Conservation (phyloP, 2,329 filamentous ascomycete genomes). For the Colletotrichum tamarilloi region DNA sequence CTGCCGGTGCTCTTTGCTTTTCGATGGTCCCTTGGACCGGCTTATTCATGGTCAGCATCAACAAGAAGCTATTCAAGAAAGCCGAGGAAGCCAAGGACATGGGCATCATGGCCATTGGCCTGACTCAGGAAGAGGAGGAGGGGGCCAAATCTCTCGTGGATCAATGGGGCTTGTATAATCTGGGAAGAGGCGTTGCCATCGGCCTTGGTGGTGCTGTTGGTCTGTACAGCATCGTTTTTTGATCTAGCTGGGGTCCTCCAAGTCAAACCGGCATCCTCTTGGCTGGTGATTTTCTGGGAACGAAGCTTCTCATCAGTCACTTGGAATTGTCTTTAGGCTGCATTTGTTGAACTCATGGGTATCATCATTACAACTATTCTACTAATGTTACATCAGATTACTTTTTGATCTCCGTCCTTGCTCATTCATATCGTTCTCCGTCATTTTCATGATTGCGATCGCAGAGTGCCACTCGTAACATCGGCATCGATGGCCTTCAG, state of each 20-base stretch:
- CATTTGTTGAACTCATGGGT: conserved; percentile 18
- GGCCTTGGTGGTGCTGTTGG: conserved; percentile 42
- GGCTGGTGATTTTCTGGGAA: neutral
- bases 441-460: conserved; percentile 5
- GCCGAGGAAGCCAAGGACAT: conserved; percentile 50
- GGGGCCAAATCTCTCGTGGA: conserved; percentile 64
- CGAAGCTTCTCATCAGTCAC: neutral
- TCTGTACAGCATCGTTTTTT: conserved; percentile 41
- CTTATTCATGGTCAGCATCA: conserved; percentile 57
- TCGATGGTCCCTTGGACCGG: conserved; percentile 64
- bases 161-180: conserved; percentile 64
- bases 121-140: conserved; percentile 52
- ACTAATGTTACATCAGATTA: conserved; percentile 32
- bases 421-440: neutral
- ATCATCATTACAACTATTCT: conserved; percentile 33
- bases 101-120: conserved; percentile 50
- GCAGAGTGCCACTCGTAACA: conserved; percentile 37
- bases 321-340: neutral
- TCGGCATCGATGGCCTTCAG: conserved; percentile 51
- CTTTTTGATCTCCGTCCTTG: neutral
- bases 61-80: conserved; percentile 59
- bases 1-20: conserved; percentile 57
- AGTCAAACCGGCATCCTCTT: neutral
- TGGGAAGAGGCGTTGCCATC: conserved; percentile 52
- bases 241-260: neutral